phyloP scores from a whole-genome alignment of 495 filamentous ascomycete species.

The Penicillium turbatum region DNA sequence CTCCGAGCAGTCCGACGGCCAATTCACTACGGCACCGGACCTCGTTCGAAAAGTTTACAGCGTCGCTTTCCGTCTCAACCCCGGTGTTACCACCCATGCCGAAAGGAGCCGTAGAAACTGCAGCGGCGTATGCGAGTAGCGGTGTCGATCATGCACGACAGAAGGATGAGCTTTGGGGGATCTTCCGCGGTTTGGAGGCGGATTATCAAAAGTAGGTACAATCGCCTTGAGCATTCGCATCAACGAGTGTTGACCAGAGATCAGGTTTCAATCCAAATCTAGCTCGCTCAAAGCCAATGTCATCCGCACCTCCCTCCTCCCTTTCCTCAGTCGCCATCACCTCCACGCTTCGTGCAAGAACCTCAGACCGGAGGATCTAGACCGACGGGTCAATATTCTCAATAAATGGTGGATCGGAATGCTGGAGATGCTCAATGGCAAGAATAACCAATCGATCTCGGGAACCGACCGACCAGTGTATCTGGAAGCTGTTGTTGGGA shows the following conservation, averaged over 20 bases:
- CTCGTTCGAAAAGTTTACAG: constrained; percentile 55
- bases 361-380: constrained; percentile 76
- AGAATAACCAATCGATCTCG: constrained; percentile 65
- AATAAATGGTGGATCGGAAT: constrained; percentile 97
- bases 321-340: constrained; percentile 71
- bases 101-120: constrained; percentile 31
- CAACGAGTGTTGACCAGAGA: constrained; percentile 13
- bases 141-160: constrained; percentile 47
- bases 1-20: constrained; percentile 45
- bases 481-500: constrained; percentile 72
- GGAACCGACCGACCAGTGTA: constrained; percentile 76
- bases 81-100: constrained; percentile 51
- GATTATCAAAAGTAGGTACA: constrained; percentile 71
- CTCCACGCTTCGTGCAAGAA: constrained; percentile 65
- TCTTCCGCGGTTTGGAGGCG: constrained; percentile 74
- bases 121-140: constrained; percentile 35
- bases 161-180: constrained; percentile 85
- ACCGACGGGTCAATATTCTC: constrained; percentile 74
- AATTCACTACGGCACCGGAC: constrained; percentile 53
- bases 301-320: constrained; percentile 73
- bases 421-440: constrained; percentile 77
- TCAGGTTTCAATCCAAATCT: constrained; percentile 70
- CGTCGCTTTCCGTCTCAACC: constrained; percentile 43
- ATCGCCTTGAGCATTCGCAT: neutral
- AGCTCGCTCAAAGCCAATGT: constrained; percentile 75